Percentiles rank a stretch among this genome's conserved stretches.
Conservation (phyloP, 208 protist genomes). For the Entamoeba dispar region DNA sequence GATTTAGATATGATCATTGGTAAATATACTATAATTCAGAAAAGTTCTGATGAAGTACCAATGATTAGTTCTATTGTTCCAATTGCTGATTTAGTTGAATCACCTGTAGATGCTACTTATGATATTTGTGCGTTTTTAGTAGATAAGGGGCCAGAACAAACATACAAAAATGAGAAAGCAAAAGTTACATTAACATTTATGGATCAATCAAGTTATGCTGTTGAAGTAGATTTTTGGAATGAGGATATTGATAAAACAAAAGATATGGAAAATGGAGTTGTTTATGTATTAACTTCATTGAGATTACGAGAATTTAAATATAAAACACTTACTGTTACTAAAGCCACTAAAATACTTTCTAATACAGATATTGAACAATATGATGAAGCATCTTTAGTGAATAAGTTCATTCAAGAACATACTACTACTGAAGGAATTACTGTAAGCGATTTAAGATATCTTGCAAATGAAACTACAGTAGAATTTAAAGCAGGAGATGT, state of each 20-base stretch:
- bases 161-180: background rate
- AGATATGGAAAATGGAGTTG: background rate
- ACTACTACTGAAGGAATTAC: background rate
- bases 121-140: background rate
- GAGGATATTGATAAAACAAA: background rate
- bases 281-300: background rate
- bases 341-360: background rate
- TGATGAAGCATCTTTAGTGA: background rate
- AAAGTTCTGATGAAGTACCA: background rate
- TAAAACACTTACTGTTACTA: background rate
- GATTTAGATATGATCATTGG: background rate
- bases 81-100: background rate
- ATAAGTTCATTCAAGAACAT: background rate
- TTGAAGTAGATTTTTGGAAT: background rate
- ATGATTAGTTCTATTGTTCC: background rate
- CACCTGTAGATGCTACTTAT: background rate
- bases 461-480: background rate
- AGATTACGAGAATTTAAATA: background rate
- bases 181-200: background rate
- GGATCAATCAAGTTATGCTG: background rate
- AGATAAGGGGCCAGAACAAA: background rate
- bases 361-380: background rate
- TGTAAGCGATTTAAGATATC: background rate
- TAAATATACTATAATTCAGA: background rate
- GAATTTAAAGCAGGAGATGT: background rate